These are phyloP conservation scores for Arabidopsis arenosa DNA, from an alignment of 345 rosid genomes.

Conservation along the genomic window DNA sequence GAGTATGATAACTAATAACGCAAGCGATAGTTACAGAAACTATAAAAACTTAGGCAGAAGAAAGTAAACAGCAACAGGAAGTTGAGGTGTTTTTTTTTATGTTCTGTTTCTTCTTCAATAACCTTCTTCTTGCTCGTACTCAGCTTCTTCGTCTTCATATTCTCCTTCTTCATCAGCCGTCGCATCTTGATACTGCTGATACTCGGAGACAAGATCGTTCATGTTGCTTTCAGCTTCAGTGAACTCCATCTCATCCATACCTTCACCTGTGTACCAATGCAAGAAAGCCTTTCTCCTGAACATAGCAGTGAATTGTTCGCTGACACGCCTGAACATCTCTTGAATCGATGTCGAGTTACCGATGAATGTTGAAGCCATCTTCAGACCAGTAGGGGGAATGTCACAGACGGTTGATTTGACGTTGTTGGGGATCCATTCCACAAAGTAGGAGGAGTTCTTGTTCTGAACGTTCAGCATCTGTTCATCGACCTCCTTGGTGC, in stretches of 20 bases:
- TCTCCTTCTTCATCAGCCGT: conserved; percentile 73
- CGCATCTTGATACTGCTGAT: conserved; percentile 85
- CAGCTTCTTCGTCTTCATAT: conserved; percentile 55
- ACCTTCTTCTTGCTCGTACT: conserved; percentile 48
- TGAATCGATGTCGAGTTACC: conserved; percentile 80
- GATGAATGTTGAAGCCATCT: conserved; percentile 73
- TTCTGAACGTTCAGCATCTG: conserved; percentile 77
- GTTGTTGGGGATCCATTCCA: conserved; percentile 77
- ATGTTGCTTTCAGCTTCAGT: conserved; percentile 82
- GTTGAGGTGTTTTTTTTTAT: conserved; percentile 27
- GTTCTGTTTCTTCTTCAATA: conserved; percentile 36
- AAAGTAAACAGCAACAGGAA: conserved; percentile 40
- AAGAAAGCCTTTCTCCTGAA: conserved; percentile 79
- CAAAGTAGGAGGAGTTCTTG: conserved; percentile 73
- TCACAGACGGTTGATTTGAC: conserved; percentile 82
- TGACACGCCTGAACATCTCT: conserved; percentile 81
- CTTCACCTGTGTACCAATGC: conserved; percentile 75
- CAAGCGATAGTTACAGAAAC: conserved; percentile 35
- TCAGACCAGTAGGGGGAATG: conserved; percentile 75
- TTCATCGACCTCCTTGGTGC: conserved; percentile 80
- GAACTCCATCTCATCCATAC: conserved; percentile 80
- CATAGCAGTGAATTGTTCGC: conserved; percentile 80
- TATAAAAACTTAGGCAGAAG: conserved; percentile 34
- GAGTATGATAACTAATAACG: conserved; percentile 23
- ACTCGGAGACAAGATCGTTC: conserved; percentile 76